Evolutionary conservation across 2,329 filamentous ascomycete genomes (phyloP).

Genomic region (Thielaviopsis populi): DNA sequence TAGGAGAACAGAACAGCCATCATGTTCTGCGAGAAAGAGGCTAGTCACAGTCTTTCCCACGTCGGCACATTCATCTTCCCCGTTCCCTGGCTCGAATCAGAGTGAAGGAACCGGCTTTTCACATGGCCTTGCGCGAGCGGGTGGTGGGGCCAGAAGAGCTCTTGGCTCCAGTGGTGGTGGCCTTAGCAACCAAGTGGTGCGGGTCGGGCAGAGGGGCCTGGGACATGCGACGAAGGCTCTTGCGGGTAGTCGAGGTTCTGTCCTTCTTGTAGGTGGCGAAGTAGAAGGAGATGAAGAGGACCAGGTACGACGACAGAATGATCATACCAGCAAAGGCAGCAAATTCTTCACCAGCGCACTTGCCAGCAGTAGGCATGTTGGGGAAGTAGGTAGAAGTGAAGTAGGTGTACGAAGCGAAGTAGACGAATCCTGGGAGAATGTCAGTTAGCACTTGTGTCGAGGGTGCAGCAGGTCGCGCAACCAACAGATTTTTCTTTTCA

Average conservation of each 20-base stretch:
- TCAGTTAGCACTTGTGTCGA: not conserved
- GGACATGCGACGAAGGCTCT: slow-evolving; percentile 52
- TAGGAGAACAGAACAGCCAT: not conserved
- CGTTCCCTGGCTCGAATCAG: not conserved
- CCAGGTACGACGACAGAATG: slow-evolving; percentile 85
- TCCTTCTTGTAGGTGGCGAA: slow-evolving; percentile 88
- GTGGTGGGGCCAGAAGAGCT: slow-evolving; percentile 40
- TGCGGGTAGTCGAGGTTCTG: slow-evolving; percentile 66
- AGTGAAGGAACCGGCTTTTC: not conserved
- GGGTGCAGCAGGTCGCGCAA: not conserved
- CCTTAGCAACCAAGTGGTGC: slow-evolving; percentile 36
- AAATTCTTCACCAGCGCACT: slow-evolving; percentile 92
- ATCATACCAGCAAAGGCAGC: slow-evolving; percentile 83
- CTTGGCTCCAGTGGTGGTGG: slow-evolving; percentile 35
- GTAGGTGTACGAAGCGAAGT: slow-evolving; percentile 99
- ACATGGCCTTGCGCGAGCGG: slow-evolving; percentile 50
- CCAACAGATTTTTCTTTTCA: not conserved
- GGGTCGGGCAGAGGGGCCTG: slow-evolving; percentile 64
- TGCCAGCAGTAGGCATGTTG: slow-evolving; percentile 67
- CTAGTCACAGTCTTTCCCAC: not conserved
- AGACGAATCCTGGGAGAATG: slow-evolving; percentile 63
- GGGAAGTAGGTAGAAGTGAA: slow-evolving; percentile 84
- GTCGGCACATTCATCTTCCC: not conserved
- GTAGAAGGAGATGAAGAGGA: slow-evolving; percentile 99
- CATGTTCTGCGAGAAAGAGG: not conserved